Conservation (phyloP, 768 basidiomycete species). For the Agrocybe pediades region DNA sequence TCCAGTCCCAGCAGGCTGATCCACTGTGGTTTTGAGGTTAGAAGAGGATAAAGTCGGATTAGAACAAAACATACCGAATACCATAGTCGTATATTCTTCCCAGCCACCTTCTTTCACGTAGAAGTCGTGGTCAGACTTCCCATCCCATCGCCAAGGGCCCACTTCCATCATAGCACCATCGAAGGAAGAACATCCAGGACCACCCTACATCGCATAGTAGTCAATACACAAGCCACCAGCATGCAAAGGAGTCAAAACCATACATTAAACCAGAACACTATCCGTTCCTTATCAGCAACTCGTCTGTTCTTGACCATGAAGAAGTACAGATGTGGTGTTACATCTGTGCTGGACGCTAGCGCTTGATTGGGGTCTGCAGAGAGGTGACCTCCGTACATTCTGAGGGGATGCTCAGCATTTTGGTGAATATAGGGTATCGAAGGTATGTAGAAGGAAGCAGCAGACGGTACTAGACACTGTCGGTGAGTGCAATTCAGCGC, state of each 20-base stretch:
- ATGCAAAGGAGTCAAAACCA: constrained; percentile 22
- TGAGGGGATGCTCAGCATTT: constrained; percentile 68
- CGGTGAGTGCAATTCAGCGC: constrained; percentile 3
- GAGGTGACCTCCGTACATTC: constrained; percentile 84
- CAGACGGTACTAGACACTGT: constrained; percentile 59
- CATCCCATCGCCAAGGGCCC: constrained; percentile 88
- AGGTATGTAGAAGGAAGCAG: constrained; percentile 83
- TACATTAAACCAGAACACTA: constrained; percentile 98
- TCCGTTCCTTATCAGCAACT: constrained; percentile 83
- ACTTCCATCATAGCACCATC: constrained; percentile 98
- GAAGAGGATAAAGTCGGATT: constrained; percentile 3
- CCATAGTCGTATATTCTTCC: constrained; percentile 96
- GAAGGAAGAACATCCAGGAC: constrained; percentile 96
- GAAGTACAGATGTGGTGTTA: constrained; percentile 84
- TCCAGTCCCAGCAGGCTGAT: constrained; percentile 97
- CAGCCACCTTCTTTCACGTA: constrained; percentile 84
- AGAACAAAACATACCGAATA: constrained; percentile 71
- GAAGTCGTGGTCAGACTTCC: constrained; percentile 58
- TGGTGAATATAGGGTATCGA: constrained; percentile 76
- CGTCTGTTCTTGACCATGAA: constrained; percentile 87
- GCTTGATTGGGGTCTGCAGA: constrained; percentile 70
- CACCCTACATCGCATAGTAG: constrained; percentile 58
- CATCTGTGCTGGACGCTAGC: constrained; percentile 52
- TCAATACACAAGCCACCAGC: background rate
- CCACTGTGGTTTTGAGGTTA: constrained; percentile 57